These are phyloP conservation scores for Plasmodium knowlesi DNA, from an alignment of 169 alveolate genomes.

Conservation along the genomic window DNA sequence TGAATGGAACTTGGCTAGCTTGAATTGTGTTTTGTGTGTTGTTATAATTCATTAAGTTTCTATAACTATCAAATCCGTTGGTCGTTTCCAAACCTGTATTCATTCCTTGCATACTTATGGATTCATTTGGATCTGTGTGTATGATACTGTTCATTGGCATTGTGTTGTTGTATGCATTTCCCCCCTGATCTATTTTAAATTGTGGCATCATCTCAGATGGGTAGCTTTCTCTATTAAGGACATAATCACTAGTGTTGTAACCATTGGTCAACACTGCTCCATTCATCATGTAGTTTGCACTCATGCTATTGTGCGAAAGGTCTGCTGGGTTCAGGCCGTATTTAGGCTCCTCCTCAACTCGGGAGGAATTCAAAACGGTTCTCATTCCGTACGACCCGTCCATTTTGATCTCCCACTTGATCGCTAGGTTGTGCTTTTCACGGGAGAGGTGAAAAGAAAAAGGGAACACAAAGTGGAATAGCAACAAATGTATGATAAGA, in stretches of 20 bases:
- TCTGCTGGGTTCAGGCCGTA: conserved; percentile 28
- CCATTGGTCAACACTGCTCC: conserved; percentile 59
- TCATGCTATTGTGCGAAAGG: conserved; percentile 33
- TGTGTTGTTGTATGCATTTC: conserved; percentile 37
- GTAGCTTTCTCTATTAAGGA: conserved; percentile 29
- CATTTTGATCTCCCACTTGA: conserved; percentile 1
- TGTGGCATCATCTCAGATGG: conserved; percentile 56
- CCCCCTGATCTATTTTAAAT: conserved; percentile 50
- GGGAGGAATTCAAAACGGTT: conserved; percentile 40
- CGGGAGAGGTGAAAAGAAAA: background rate
- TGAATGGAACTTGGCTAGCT: conserved; percentile 31
- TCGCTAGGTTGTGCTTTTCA: background rate
- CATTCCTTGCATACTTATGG: conserved; percentile 64
- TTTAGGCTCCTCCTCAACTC: conserved; percentile 53
- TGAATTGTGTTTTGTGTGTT: conserved; percentile 63
- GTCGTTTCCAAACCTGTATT: conserved; percentile 25
- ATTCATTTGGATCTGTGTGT: conserved; percentile 33
- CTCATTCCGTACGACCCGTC: conserved; percentile 50
- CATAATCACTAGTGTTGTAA: conserved; percentile 17
- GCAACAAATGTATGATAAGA: background rate
- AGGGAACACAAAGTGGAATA: background rate
- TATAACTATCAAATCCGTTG: conserved; percentile 57
- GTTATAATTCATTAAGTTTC: conserved; percentile 67
- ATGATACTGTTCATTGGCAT: conserved; percentile 44
- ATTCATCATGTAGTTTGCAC: conserved; percentile 56